Conservation (phyloP, 2,329 filamentous ascomycete genomes). For the Aspergillus floridensis region DNA sequence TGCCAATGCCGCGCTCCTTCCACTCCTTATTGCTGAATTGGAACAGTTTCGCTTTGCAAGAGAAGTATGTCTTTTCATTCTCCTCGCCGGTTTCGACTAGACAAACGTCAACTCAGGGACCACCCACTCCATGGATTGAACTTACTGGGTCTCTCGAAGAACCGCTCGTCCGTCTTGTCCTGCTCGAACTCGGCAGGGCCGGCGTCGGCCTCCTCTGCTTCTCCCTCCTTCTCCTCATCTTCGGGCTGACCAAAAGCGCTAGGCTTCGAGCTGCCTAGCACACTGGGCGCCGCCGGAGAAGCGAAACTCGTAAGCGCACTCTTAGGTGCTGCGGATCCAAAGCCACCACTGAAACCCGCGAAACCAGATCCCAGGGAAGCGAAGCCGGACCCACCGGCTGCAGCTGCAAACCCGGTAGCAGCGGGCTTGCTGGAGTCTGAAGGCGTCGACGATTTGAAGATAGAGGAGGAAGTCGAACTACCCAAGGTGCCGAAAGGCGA, state of each 20-base stretch:
- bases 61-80: conserved; percentile 71
- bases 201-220: conserved; percentile 48
- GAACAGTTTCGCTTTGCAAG: conserved; percentile 80
- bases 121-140: conserved; percentile 12
- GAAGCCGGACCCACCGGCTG: conserved; percentile 38
- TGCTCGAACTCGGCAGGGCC: conserved; percentile 50
- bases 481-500: conserved; percentile 65
- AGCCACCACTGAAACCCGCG: conserved; percentile 44
- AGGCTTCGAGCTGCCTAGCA: conserved; percentile 37
- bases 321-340: conserved; percentile 48
- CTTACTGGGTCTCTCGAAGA: conserved; percentile 64
- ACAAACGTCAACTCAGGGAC: conserved; percentile 26
- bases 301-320: conserved; percentile 66
- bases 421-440: conserved; percentile 22
- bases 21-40: conserved; percentile 72
- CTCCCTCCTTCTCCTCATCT: conserved; percentile 48
- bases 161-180: conserved; percentile 50
- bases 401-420: conserved; percentile 31
- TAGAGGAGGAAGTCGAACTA: conserved; percentile 41
- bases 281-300: conserved; percentile 53
- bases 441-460: conserved; percentile 35
- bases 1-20: conserved; percentile 85
- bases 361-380: conserved; percentile 37
- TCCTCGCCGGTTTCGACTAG: conserved; percentile 84
- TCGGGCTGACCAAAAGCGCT: conserved; percentile 77